These are phyloP conservation scores for Cladophialophora psammophila DNA, from an alignment of 2,329 filamentous ascomycete species.

Conservation along the genomic window DNA sequence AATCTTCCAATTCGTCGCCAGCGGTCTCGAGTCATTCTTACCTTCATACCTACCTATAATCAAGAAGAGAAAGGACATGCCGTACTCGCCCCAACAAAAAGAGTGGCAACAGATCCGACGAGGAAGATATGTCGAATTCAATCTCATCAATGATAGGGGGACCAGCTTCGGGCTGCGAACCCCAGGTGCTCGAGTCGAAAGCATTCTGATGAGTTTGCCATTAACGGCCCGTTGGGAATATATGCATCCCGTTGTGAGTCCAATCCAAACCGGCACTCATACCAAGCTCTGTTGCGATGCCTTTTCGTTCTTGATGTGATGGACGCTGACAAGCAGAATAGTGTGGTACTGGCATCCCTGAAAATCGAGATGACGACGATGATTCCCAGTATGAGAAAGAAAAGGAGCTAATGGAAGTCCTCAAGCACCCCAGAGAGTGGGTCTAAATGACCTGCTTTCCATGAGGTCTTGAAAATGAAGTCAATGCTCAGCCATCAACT, in stretches of 20 bases:
- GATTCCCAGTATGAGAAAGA: constrained; percentile 60
- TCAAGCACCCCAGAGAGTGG: constrained; percentile 69
- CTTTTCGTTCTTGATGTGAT: background rate
- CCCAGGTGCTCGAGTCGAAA: constrained; percentile 89
- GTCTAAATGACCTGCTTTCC: constrained; percentile 48
- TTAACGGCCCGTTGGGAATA: constrained; percentile 94
- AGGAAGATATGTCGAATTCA: constrained; percentile 98
- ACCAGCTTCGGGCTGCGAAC: constrained; percentile 95
- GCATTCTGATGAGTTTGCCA: constrained; percentile 95
- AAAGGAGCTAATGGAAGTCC: constrained; percentile 77
- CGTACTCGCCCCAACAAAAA: constrained; percentile 84
- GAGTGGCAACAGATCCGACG: constrained; percentile 94
- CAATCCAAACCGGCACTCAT: background rate
- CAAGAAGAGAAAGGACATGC: constrained; percentile 87
- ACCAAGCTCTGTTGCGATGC: too few species aligned
- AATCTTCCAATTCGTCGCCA: constrained; percentile 86
- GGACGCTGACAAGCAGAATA: constrained; percentile 32
- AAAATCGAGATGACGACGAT: constrained; percentile 54
- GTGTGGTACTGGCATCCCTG: constrained; percentile 51
- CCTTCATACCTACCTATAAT: constrained; percentile 92
- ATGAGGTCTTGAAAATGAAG: background rate
- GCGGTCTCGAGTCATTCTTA: constrained; percentile 84
- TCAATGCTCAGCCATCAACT: background rate
- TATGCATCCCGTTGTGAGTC: constrained; percentile 69
- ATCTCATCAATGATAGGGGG: constrained; percentile 93